Base-by-base conservation (phyloP, 1,139 yeast genomes). In the Diutina sp. region DNA sequence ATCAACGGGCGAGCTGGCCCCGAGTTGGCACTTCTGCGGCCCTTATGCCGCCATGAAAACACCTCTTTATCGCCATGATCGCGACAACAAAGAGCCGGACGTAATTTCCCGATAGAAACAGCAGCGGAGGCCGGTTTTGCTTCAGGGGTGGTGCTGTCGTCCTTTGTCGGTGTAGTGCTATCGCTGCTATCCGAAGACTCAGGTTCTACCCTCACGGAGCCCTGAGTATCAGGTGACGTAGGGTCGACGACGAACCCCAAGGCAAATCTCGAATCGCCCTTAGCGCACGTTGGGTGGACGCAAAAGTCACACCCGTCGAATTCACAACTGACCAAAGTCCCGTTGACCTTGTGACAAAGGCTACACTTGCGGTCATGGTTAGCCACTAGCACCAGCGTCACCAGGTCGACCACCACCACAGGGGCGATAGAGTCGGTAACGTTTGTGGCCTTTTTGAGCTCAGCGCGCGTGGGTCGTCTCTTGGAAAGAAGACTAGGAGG, bases 301-400 rank as follows among this genome's bases (percentile, higher is more conserved):
- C 51, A 47, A 3, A 18, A 6, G 14, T 28, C 38, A n/a, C 51
- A 47, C 16, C 38, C 18, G n/a, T 44, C 46, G 8, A 9, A 12
- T 18, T 25, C 50, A 58, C 78, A 73, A 14, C 60, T 58, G 12
- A 72, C 59, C 60, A 72, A 60, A 0, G 73, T 62, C 0, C 77
- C 77, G 58, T 67, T 70, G 14, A 58, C 58, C 2, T 67, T 58
- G 6, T 66, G 61, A 59, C 78, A 73, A 6, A 73, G 69, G 1
- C 70, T 71, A 59, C 70, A 67, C 28, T 58, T 58, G 12, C 62
- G 55, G 18, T 62, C 59, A 51, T 63, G 62, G 55, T 71, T 69
- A 28, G 64, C 61, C 55, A 71, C 59, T 56, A 67, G 70, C 0
- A 72, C 60, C 44, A 64, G 64, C 1, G 76, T 65, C 1, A 73